Evolutionary conservation across 176 grass and related monocot species (phyloP).

Genomic region (Canna indica): DNA sequence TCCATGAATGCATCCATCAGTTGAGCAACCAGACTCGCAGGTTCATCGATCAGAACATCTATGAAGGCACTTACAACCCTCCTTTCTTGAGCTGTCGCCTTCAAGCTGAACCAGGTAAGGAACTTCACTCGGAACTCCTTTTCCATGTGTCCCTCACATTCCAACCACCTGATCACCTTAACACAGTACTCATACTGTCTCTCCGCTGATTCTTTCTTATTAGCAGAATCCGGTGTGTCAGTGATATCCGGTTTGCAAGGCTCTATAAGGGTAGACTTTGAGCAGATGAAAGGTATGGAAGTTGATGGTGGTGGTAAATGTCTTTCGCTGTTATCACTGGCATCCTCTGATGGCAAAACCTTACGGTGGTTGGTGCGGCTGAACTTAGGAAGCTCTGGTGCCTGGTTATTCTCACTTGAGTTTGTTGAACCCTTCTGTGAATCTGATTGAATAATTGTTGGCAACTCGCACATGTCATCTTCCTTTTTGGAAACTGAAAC

Average conservation of each 20-base stretch:
- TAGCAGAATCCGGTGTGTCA: constrained; percentile 42
- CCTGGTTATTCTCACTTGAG: constrained; percentile 51
- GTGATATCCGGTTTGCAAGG: constrained; percentile 41
- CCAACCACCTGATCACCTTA: constrained; percentile 83
- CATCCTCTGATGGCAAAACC: constrained; percentile 33
- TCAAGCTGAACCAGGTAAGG: constrained; percentile 93
- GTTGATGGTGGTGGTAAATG: constrained; percentile 38
- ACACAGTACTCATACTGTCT: constrained; percentile 78
- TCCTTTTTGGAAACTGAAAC: constrained; percentile 30
- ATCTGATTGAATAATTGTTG: constrained; percentile 39
- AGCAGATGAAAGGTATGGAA: constrained; percentile 41
- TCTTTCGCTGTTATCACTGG: constrained; percentile 43
- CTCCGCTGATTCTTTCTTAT: constrained; percentile 46
- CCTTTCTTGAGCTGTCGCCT: constrained; percentile 74
- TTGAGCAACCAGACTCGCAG: constrained; percentile 57
- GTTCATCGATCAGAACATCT: constrained; percentile 58
- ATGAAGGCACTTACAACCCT: constrained; percentile 60
- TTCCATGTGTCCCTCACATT: constrained; percentile 62
- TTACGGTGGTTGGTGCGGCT: constrained; percentile 40
- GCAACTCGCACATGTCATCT: constrained; percentile 29
- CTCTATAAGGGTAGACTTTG: constrained; percentile 38
- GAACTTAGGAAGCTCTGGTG: constrained; percentile 4
- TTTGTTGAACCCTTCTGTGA: constrained; percentile 76
- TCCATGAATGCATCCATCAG: constrained; percentile 67
- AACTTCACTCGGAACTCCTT: constrained; percentile 72